Conservation (phyloP, 2,329 filamentous ascomycete genomes). For the Pyrenophora seminiperda region DNA sequence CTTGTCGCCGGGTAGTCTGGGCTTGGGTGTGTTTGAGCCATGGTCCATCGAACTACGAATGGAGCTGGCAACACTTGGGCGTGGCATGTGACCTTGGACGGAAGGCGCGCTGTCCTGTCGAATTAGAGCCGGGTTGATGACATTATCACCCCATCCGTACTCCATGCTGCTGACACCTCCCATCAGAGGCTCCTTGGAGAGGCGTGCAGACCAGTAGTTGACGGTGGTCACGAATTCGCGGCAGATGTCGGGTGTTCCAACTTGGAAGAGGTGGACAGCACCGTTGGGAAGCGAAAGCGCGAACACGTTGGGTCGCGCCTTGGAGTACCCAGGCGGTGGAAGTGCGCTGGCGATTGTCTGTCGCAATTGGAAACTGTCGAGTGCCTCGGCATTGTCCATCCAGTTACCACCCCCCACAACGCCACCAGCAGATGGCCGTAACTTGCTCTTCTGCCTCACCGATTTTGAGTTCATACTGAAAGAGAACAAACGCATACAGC, state of each 20-base stretch:
- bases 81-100: slow-evolving; percentile 45
- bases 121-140: slow-evolving; percentile 66
- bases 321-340: slow-evolving; percentile 90
- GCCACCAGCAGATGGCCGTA: slow-evolving; percentile 61
- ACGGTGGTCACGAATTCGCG: slow-evolving; percentile 92
- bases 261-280: slow-evolving; percentile 97
- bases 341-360: slow-evolving; percentile 91
- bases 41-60: slow-evolving; percentile 65
- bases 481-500: slow-evolving; percentile 90
- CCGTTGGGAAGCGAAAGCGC: slow-evolving; percentile 89
- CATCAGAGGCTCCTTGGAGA: slow-evolving; percentile 90
- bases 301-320: slow-evolving; percentile 89
- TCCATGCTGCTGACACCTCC: slow-evolving; percentile 97
- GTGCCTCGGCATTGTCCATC: slow-evolving; percentile 92
- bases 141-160: slow-evolving; percentile 90
- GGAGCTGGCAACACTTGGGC: slow-evolving; percentile 65
- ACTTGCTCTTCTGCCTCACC: slow-evolving; percentile 68
- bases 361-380: slow-evolving; percentile 84
- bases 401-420: slow-evolving; percentile 95
- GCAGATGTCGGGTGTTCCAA: slow-evolving; percentile 91
- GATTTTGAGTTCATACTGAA: slow-evolving; percentile 82
- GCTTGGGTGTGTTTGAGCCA: slow-evolving; percentile 60
- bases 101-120: slow-evolving; percentile 45
- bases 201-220: slow-evolving; percentile 95
- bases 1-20: slow-evolving; percentile 81